Base-by-base conservation (phyloP, 371 early-diverging fungal genomes). In the Mucor mucedo region DNA sequence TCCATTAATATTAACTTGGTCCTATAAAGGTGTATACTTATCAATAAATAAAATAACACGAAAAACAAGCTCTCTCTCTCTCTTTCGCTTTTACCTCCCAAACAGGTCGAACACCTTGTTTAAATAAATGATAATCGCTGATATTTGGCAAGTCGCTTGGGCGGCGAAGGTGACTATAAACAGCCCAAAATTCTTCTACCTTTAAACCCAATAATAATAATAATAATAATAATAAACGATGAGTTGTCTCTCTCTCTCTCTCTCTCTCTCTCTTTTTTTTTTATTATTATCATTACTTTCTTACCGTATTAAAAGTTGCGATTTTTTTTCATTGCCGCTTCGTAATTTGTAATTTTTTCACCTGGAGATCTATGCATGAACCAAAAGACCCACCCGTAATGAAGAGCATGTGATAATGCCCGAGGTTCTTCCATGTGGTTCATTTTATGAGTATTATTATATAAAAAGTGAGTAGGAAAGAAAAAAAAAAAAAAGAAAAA, bases 61-160 rank as follows among this genome's bases (percentile, higher is more conserved):
- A 35, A 35, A 35, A 35, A 21, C 1, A 1, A 21, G 21, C 21
- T 21, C 21, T 21, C 21, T 35, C 35, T 0, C 8, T 35, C 21
- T 21, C 21, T 21, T 1, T 35, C 35, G 8, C 8, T 35, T 11
- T 53, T 78, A 89, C 93, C 89, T 99, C 99, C 99, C 99, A 99
- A 35, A 97, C 93, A 56, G 99, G 99, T 56, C 96, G 75, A 53
- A 97, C 90, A n/a, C 97, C 98, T 33, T 90, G 83, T 73, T 94
- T 95, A 83, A 99, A 99, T 68, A 99, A 75, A 72, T 95, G 95
- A 71, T 94, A 92, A 74, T 99, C 99, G 67, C 93, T 91, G 63
- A 97, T 94, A 63, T 87, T 89, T 9, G 93, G 92, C 64, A 99
- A 81, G 55, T 93, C 92, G 56, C 86, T 81, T 32, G 98, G 95